These are phyloP conservation scores for Tieghemiomyces parasiticus DNA, from an alignment of 192 early-diverging fungal genomes.

Conservation along the genomic window DNA sequence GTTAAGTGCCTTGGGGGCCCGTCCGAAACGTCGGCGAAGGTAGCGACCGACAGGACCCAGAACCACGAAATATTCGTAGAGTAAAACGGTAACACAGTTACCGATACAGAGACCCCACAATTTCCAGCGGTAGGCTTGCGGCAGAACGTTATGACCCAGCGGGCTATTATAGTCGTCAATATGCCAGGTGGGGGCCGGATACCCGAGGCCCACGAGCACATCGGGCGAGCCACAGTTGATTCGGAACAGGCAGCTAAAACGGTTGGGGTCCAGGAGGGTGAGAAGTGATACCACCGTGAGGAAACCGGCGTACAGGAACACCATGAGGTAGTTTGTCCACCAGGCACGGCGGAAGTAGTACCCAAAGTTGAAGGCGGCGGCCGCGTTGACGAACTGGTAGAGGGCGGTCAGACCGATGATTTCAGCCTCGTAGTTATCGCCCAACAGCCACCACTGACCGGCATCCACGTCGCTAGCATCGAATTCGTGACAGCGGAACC, in stretches of 20 bases:
- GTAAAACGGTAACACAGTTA: conserved; percentile 22
- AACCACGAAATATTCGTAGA: conserved; percentile 30
- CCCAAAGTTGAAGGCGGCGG: too few species aligned
- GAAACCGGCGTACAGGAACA: conserved; percentile 30
- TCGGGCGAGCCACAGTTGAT: conserved; percentile 47
- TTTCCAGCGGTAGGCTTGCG: conserved; percentile 24
- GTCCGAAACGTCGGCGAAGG: neutral
- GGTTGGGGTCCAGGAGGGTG: conserved; percentile 43
- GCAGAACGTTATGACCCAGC: conserved; percentile 42
- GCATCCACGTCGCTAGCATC: conserved; percentile 37
- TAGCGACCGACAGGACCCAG: conserved; percentile 28
- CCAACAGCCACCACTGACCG: too few species aligned
- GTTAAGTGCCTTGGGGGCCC: neutral
- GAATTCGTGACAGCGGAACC: conserved; percentile 18
- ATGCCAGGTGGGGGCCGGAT: conserved; percentile 19
- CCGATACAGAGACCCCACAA: conserved; percentile 34
- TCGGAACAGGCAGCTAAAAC: conserved; percentile 41
- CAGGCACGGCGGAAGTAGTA: conserved; percentile 37
- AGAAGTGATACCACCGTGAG: conserved; percentile 32
- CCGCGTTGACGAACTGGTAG: too few species aligned
- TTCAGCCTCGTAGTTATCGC: too few species aligned
- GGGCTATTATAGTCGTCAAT: conserved; percentile 27
- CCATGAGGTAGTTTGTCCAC: conserved; percentile 38
- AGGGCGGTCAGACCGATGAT: too few species aligned
- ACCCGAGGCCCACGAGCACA: conserved; percentile 21